These are phyloP conservation scores for Russula sp. DNA, from an alignment of 768 basidiomycete genomes.

Conservation along the genomic window DNA sequence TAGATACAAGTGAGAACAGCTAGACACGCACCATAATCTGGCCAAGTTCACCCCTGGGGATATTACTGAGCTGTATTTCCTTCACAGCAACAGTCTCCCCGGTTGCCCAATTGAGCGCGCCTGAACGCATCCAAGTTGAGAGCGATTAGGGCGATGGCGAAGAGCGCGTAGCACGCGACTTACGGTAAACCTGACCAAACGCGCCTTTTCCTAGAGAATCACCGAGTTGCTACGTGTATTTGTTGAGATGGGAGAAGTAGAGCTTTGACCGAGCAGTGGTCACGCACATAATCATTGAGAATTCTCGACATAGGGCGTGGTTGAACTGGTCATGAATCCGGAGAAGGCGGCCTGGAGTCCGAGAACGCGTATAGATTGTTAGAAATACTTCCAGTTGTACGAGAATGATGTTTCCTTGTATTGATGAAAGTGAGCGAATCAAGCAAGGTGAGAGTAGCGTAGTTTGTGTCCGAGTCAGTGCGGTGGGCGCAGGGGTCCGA, in stretches of 20 bases:
- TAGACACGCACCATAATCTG: conserved; percentile 81
- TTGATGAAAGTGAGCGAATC: not conserved
- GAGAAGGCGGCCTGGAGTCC: not conserved
- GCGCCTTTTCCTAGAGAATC: conserved; percentile 96
- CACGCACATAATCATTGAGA: conserved; percentile 24
- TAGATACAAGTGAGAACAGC: not conserved
- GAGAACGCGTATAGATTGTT: not conserved
- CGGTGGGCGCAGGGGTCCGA: no score
- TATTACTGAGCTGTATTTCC: conserved; percentile 91
- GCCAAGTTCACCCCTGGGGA: conserved; percentile 86
- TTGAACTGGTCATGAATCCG: conserved; percentile 14
- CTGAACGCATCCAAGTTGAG: conserved; percentile 34
- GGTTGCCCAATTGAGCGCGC: conserved; percentile 90
- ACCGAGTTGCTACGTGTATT: conserved; percentile 71
- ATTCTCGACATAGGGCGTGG: conserved; percentile 18
- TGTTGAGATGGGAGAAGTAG: not conserved
- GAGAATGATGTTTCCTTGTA: not conserved
- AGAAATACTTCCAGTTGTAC: not conserved
- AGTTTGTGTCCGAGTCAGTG: no score
- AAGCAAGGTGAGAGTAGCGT: no score
- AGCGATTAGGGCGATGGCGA: not conserved
- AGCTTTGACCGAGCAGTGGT: no score
- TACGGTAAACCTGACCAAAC: conserved; percentile 95
- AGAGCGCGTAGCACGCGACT: conserved; percentile 31
- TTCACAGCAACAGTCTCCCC: conserved; percentile 99